phyloP scores from a whole-genome alignment of 1,284 basidiomycete genomes.

The Pisolithus thermaeus region DNA sequence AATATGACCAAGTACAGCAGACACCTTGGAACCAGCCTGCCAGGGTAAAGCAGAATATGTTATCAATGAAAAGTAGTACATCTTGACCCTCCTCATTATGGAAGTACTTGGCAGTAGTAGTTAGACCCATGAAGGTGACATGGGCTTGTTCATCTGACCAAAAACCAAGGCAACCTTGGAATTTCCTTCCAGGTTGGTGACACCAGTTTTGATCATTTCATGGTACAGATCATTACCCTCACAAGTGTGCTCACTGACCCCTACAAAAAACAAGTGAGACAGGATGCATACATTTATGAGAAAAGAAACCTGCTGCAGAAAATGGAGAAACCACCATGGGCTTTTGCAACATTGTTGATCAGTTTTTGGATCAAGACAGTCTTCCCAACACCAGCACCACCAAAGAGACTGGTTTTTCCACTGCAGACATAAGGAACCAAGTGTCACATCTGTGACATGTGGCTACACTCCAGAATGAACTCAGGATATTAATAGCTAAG shows the following conservation, averaged over 20 bases:
- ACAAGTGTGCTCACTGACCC: constrained; percentile 99
- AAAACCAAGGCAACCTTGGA: constrained; percentile 99
- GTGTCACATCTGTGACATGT: no score
- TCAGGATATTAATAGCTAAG: no score
- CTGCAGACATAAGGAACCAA: no score
- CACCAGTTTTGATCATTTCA: constrained; percentile 99
- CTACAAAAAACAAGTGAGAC: constrained; percentile 32
- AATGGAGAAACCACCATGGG: constrained; percentile 99
- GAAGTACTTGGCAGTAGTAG: constrained; percentile 99
- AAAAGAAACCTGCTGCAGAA: constrained; percentile 75
- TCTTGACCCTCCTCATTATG: constrained; percentile 99
- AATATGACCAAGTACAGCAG: constrained; percentile 98
- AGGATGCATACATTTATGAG: neutral
- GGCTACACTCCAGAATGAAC: no score
- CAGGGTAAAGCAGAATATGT: constrained; percentile 97
- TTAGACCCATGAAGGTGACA: constrained; percentile 95
- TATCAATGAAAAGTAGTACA: constrained; percentile 99
- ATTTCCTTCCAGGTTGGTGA: constrained; percentile 98
- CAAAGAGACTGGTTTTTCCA: constrained; percentile 88
- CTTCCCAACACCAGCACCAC: constrained; percentile 99
- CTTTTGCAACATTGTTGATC: constrained; percentile 99
- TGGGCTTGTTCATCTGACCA: constrained; percentile 99
- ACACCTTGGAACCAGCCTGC: constrained; percentile 99
- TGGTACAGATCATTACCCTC: constrained; percentile 99
- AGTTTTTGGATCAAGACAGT: constrained; percentile 99